Conservation (phyloP, 768 basidiomycete genomes). For the Termitomyces sp. region DNA sequence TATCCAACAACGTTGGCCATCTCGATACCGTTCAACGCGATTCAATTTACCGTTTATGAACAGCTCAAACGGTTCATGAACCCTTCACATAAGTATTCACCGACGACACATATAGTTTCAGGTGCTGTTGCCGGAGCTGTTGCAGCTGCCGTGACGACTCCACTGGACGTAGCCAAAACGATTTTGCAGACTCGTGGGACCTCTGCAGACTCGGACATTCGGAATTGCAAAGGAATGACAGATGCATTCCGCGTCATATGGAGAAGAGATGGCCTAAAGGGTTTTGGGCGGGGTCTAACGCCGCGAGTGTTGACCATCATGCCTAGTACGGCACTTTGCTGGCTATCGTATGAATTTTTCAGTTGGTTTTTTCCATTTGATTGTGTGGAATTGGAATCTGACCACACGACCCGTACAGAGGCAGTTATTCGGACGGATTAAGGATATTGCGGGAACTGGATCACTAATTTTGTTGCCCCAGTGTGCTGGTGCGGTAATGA, state of each 20-base stretch:
- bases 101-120: conserved; percentile 87
- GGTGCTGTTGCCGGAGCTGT: conserved; percentile 92
- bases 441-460: conserved; percentile 6
- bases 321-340: conserved; percentile 96
- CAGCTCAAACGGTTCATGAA: conserved; percentile 85
- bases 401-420: conserved; percentile 36
- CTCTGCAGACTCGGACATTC: conserved; percentile 81
- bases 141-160: conserved; percentile 94
- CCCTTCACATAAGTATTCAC: conserved; percentile 84
- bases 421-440: conserved; percentile 58
- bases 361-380: conserved; percentile 54
- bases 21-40: conserved; percentile 96
- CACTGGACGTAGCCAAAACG: conserved; percentile 96
- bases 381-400: conserved; percentile 6
- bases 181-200: conserved; percentile 93
- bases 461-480: conserved; percentile 1
- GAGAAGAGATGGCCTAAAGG: conserved; percentile 78
- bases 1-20: conserved; percentile 98
- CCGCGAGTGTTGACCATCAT: conserved; percentile 93
- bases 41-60: conserved; percentile 97
- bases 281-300: conserved; percentile 83
- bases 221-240: conserved; percentile 76
- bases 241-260: conserved; percentile 91
- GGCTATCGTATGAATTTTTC: conserved; percentile 98
- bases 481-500: conserved; percentile 8